Evolutionary conservation across 1,284 basidiomycete genomes (phyloP).

Genomic region (Ceratobasidium sp.): DNA sequence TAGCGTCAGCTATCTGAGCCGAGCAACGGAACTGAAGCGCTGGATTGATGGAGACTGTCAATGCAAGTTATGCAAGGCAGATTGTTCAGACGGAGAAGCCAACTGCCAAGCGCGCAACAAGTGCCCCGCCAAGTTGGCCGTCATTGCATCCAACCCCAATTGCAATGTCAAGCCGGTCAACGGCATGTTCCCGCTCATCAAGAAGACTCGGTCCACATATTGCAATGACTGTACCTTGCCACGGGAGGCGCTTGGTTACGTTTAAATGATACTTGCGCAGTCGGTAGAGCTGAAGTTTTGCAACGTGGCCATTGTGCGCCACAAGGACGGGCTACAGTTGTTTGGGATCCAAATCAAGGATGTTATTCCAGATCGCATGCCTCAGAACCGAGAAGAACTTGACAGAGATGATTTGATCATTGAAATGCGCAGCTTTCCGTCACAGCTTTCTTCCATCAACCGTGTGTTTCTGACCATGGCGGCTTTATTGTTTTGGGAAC

Average conservation of each 20-base stretch:
- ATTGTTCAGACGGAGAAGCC: slow-evolving; percentile 26
- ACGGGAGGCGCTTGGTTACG: not conserved
- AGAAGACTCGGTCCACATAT: not conserved
- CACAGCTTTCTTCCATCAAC: not conserved
- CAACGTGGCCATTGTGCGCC: not conserved
- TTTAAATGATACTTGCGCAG: not conserved
- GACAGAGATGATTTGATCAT: not conserved
- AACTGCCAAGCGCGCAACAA: slow-evolving; percentile 13
- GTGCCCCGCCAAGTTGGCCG: not conserved
- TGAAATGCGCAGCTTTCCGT: not conserved
- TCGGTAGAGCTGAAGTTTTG: not conserved
- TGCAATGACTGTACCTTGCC: not conserved
- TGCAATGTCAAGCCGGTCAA: not conserved
- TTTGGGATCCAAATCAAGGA: not conserved
- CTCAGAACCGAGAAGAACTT: not conserved
- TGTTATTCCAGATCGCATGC: not conserved
- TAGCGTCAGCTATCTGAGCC: slow-evolving; percentile 1
- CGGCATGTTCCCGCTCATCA: not conserved
- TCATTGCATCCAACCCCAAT: not conserved
- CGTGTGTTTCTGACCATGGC: no score
- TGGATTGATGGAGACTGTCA: slow-evolving; percentile 19
- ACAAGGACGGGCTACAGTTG: not conserved
- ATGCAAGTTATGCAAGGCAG: slow-evolving; percentile 34
- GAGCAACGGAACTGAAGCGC: not conserved
- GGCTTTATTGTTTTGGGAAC: no score